These are phyloP conservation scores for Penicillium robsamsonii DNA, from an alignment of 495 filamentous ascomycete genomes.

Conservation along the genomic window DNA sequence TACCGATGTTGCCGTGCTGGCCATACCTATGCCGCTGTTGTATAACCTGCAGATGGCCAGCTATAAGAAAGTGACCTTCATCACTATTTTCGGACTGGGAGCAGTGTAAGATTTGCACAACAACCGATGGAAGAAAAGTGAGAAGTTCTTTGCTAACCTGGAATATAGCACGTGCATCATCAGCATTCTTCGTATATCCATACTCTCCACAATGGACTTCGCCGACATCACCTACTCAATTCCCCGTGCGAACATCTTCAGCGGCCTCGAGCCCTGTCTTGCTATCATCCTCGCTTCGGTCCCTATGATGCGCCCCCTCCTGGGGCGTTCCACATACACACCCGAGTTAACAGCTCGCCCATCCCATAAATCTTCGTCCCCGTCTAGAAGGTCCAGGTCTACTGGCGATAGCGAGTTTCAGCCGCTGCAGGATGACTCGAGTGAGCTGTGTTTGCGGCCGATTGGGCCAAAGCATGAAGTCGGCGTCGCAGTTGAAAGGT, in stretches of 20 bases:
- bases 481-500: not conserved
- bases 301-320: conserved; percentile 23
- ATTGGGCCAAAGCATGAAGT: not conserved
- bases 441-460: not conserved
- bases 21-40: conserved; percentile 20
- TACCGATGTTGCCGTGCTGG: conserved; percentile 47
- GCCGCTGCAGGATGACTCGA: not conserved
- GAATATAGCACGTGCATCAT: not conserved
- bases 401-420: not conserved
- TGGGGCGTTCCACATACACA: conserved; percentile 5
- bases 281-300: conserved; percentile 22
- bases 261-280: conserved; percentile 23
- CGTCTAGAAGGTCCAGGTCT: not conserved
- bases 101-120: not conserved
- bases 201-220: not conserved
- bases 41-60: conserved; percentile 4
- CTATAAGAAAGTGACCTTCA: conserved; percentile 1
- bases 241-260: conserved; percentile 22
- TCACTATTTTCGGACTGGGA: not conserved
- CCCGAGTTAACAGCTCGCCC: not conserved
- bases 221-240: not conserved
- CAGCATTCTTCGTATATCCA: not conserved
- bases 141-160: not conserved
- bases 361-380: not conserved
- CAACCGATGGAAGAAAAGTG: not conserved